These are phyloP conservation scores for Paecilomyces sp. DNA, from an alignment of 2,329 filamentous ascomycete species.

Conservation along the genomic window DNA sequence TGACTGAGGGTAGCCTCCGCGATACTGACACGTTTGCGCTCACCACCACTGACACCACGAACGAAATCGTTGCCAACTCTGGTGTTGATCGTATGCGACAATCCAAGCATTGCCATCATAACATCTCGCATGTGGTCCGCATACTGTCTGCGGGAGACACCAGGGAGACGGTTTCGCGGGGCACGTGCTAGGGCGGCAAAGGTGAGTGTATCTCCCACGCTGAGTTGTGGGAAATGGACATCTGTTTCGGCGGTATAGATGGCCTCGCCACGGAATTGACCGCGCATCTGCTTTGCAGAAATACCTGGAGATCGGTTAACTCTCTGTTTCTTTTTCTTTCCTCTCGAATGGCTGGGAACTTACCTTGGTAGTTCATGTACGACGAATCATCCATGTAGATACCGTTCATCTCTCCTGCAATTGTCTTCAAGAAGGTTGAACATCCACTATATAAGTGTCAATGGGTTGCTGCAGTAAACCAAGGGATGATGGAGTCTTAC, in stretches of 20 bases:
- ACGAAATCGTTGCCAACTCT: conserved; percentile 41
- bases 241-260: conserved; percentile 15
- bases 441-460: conserved; percentile 44
- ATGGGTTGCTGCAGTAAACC: not conserved
- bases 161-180: conserved; percentile 21
- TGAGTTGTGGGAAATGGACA: conserved; percentile 43
- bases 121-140: conserved; percentile 35
- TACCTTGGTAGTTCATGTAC: conserved; percentile 59
- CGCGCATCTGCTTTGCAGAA: conserved; percentile 34
- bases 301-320: not conserved
- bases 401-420: conserved; percentile 76
- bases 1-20: conserved; percentile 29
- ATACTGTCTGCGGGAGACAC: conserved; percentile 32
- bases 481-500: not conserved
- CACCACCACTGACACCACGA: conserved; percentile 48
- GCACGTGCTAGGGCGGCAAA: conserved; percentile 43
- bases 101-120: conserved; percentile 41
- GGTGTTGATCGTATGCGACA: conserved; percentile 46
- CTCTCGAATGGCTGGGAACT: not conserved
- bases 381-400: conserved; percentile 64
- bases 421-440: conserved; percentile 80
- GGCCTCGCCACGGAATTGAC: conserved; percentile 1
- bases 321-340: too few relatives aligned
- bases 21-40: conserved; percentile 48
- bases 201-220: conserved; percentile 43